Conservation (phyloP, 306 rosid species). For the Carpinus fangiana region DNA sequence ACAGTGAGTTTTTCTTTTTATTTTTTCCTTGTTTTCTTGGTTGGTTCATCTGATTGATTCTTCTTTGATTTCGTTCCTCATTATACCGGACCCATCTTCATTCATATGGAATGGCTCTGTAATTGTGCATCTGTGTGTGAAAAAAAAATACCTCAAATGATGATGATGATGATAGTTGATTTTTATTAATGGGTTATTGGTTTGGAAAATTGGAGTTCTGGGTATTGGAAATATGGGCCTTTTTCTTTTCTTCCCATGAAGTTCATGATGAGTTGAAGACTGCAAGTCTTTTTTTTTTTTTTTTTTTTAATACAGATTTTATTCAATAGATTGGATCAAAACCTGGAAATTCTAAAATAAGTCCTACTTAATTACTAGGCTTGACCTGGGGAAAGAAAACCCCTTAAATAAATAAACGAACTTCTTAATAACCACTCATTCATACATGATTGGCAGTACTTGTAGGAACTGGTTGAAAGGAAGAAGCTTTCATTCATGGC, state of each 20-base stretch:
- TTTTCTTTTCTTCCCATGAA: neutral
- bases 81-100: neutral
- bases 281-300: neutral
- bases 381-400: neutral
- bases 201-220: neutral
- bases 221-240: neutral
- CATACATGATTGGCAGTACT: neutral
- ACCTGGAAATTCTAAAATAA: neutral
- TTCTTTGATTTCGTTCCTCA: neutral
- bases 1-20: neutral
- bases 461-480: conserved; percentile 2
- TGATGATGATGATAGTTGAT: neutral
- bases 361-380: neutral
- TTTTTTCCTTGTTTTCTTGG: neutral
- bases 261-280: neutral
- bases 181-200: neutral
- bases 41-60: neutral
- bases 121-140: neutral
- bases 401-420: neutral
- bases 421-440: neutral
- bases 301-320: neutral
- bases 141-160: neutral
- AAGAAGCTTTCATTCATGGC: conserved; percentile 1
- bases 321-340: neutral
- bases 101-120: neutral